Evolutionary conservation across 345 rosid genomes (phyloP).

Genomic region (Syzygium oleosum): DNA sequence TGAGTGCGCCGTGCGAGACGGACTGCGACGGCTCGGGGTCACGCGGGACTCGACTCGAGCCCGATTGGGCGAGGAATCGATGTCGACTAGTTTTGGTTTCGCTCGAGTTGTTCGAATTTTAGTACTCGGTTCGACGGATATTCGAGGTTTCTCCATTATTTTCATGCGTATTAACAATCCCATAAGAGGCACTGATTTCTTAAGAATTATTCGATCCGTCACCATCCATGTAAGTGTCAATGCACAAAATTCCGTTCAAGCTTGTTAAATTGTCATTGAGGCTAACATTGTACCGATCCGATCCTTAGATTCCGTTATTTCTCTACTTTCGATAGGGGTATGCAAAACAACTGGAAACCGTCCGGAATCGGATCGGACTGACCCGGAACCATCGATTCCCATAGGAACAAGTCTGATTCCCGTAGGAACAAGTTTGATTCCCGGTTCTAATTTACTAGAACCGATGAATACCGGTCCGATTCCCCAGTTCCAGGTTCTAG

Average conservation of each 20-base stretch:
- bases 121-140: fast-evolving
- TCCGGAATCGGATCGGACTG: too few species aligned
- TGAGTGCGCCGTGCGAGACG: background rate
- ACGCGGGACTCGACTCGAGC: background rate
- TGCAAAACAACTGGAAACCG: too few species aligned
- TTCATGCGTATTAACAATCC: background rate
- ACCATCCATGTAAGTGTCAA: background rate
- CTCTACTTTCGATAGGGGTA: too few species aligned
- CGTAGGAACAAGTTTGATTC: too few species aligned
- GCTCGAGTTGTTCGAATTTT: background rate
- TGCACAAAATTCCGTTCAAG: background rate
- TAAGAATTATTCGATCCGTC: background rate
- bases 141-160: background rate
- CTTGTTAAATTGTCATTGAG: background rate
- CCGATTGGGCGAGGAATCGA: background rate
- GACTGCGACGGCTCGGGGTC: background rate
- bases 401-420: too few species aligned
- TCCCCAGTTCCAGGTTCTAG: too few species aligned
- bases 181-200: background rate
- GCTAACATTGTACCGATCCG: background rate
- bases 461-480: too few species aligned
- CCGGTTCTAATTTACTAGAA: too few species aligned
- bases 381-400: too few species aligned
- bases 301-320: background rate
- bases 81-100: background rate